phyloP scores from a whole-genome alignment of 2,329 filamentous ascomycete genomes.

The Aspergillus sp. region DNA sequence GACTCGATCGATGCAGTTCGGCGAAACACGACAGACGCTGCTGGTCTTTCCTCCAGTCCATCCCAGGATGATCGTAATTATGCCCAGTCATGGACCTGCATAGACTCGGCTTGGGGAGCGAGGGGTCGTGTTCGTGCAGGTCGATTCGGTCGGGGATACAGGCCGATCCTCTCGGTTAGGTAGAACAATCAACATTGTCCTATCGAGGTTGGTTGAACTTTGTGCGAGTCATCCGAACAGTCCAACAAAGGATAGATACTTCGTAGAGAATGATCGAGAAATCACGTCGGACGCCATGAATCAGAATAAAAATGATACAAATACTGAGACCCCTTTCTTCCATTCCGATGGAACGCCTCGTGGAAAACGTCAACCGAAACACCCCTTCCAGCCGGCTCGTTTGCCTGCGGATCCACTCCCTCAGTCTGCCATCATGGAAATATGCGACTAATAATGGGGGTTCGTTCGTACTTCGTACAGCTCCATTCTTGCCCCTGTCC shows the following conservation, averaged over 20 bases:
- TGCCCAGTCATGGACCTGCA: background rate
- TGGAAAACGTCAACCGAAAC: background rate
- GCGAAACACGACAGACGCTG: background rate
- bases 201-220: background rate
- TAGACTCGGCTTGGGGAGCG: background rate
- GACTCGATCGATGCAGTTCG: background rate
- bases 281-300: too few species aligned
- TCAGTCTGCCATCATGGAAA: background rate
- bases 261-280: too few species aligned
- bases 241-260: too few species aligned
- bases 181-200: background rate
- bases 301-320: background rate
- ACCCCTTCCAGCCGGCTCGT: background rate
- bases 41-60: too few species aligned
- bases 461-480: background rate
- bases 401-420: background rate
- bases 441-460: background rate
- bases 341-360: background rate
- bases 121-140: background rate
- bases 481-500: background rate
- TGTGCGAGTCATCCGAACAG: background rate
- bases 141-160: background rate
- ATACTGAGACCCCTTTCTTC: background rate
- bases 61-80: background rate
- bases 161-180: background rate